Evolutionary conservation across 2,329 filamentous ascomycete species (phyloP).

Genomic region (Colletotrichum sp.): DNA sequence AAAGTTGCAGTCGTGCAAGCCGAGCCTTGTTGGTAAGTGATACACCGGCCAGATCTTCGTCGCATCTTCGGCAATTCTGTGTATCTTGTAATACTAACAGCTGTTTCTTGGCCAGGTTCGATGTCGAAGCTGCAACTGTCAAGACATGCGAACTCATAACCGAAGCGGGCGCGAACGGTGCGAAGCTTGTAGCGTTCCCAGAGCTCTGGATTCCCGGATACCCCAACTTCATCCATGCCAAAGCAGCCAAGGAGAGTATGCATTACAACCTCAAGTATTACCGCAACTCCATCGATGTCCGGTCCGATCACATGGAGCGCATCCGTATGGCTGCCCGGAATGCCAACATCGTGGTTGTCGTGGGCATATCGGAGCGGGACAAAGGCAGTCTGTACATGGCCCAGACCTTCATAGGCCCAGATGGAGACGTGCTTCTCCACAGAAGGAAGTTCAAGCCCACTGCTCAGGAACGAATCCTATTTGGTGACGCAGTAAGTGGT

Average conservation of each 20-base stretch:
- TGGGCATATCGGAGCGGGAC: constrained; percentile 53
- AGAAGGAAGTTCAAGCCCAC: constrained; percentile 45
- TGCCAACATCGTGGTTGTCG: constrained; percentile 33
- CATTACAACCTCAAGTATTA: neutral
- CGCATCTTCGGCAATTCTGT: neutral
- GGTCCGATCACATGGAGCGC: neutral
- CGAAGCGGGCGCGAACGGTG: constrained; percentile 57
- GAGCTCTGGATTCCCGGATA: constrained; percentile 62
- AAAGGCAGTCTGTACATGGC: constrained; percentile 50
- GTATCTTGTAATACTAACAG: neutral
- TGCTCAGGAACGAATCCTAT: neutral
- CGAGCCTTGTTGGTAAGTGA: neutral
- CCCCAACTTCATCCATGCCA: constrained; percentile 29
- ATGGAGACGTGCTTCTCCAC: constrained; percentile 41
- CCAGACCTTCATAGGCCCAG: constrained; percentile 46
- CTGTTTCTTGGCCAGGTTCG: neutral
- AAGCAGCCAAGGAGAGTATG: neutral
- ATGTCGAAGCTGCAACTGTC: neutral
- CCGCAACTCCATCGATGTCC: neutral
- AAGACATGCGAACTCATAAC: constrained; percentile 63
- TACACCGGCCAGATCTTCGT: neutral
- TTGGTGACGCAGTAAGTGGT: neutral
- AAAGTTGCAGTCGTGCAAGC: neutral
- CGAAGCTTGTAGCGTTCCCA: constrained; percentile 59
- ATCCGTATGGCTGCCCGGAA: neutral